phyloP scores from a whole-genome alignment of 345 rosid genomes.

The Eucalyptus cloeziana region DNA sequence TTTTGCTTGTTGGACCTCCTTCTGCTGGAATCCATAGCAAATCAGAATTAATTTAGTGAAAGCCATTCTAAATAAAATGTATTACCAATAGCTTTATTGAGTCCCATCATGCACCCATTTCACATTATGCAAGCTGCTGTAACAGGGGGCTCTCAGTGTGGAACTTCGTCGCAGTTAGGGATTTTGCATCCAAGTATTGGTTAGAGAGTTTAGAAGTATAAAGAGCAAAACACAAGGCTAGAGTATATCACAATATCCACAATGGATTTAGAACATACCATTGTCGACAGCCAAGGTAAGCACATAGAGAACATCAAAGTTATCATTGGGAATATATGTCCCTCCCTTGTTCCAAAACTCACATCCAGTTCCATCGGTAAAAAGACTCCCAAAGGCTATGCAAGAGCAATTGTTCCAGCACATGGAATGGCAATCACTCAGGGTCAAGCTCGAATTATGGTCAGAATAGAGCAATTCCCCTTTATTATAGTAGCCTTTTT shows the following conservation, averaged over 20 bases:
- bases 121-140: background rate
- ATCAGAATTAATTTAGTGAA: background rate
- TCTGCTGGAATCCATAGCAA: background rate
- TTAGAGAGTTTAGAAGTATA: background rate
- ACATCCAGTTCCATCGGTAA: conserved; percentile 27
- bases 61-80: background rate
- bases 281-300: background rate
- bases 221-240: background rate
- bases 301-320: conserved; percentile 9
- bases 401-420: conserved; percentile 63
- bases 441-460: conserved; percentile 4
- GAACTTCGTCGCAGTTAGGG: background rate
- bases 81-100: background rate
- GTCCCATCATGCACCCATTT: background rate
- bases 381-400: conserved; percentile 15
- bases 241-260: background rate
- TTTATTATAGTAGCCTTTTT: conserved; percentile 23
- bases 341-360: conserved; percentile 29
- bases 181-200: background rate
- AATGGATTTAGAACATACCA: background rate
- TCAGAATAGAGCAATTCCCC: background rate
- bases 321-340: conserved; percentile 10
- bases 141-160: background rate
- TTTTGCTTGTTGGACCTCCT: background rate
- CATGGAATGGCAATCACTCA: conserved; percentile 45